Evolutionary conservation across 2,329 filamentous ascomycete genomes (phyloP).

Genomic region (Corynespora cassiicola): DNA sequence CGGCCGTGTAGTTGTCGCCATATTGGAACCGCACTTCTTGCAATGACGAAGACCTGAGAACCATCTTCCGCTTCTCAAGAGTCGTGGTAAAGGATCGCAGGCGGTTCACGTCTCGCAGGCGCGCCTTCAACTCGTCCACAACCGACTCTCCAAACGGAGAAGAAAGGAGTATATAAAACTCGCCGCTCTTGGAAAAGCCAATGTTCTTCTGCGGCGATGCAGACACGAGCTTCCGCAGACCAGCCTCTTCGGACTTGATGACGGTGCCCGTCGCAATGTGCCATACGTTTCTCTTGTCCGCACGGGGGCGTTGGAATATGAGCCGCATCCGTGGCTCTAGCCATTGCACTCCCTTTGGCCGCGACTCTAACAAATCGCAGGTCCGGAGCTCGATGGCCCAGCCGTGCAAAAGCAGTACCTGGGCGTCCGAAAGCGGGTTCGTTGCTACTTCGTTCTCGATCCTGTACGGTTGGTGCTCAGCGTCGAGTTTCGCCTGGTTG

Average conservation of each 20-base stretch:
- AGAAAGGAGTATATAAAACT: constrained; percentile 68
- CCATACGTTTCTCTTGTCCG: constrained; percentile 37
- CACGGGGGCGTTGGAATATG: constrained; percentile 39
- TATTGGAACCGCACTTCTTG: constrained; percentile 73
- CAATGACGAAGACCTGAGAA: constrained; percentile 64
- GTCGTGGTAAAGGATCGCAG: constrained; percentile 74
- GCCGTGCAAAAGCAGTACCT: constrained; percentile 20
- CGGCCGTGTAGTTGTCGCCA: constrained; percentile 59
- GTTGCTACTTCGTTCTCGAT: constrained; percentile 25
- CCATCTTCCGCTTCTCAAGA: constrained; percentile 65
- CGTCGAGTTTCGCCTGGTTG: constrained; percentile 29
- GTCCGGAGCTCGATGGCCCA: constrained; percentile 39
- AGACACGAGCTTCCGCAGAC: constrained; percentile 48
- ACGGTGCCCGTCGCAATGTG: constrained; percentile 50
- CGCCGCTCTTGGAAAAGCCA: constrained; percentile 66
- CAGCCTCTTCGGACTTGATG: constrained; percentile 37
- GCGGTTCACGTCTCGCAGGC: constrained; percentile 71
- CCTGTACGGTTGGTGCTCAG: constrained; percentile 26
- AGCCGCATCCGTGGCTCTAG: constrained; percentile 33
- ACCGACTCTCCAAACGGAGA: constrained; percentile 66
- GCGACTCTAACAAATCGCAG: constrained; percentile 29
- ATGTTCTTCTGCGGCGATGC: constrained; percentile 65
- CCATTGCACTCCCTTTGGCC: constrained; percentile 32
- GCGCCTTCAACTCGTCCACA: constrained; percentile 63
- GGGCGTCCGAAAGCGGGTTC: constrained; percentile 7